phyloP scores from a whole-genome alignment of 2,329 filamentous ascomycete genomes.

The Thelonectria olida region DNA sequence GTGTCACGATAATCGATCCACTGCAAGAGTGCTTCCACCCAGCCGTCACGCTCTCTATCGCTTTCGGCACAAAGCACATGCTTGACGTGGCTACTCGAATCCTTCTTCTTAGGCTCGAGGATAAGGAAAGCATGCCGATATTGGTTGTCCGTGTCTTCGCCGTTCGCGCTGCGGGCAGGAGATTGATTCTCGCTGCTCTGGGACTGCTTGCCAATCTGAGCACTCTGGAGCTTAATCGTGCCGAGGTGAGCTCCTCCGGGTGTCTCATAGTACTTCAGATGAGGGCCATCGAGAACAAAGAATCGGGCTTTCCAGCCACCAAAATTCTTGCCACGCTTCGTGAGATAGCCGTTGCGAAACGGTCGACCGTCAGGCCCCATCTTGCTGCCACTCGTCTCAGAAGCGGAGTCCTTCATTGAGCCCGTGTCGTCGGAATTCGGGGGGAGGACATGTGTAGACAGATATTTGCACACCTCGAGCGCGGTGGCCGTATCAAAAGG shows the following conservation, averaged over 20 bases:
- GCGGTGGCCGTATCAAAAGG: conserved; percentile 81
- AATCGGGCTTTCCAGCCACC: conserved; percentile 94
- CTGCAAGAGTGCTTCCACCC: conserved; percentile 89
- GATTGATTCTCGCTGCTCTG: conserved; percentile 60
- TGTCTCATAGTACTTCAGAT: conserved; percentile 88
- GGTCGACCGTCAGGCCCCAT: conserved; percentile 72
- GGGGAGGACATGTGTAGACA: conserved; percentile 74
- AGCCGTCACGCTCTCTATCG: conserved; percentile 89
- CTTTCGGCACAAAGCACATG: conserved; percentile 97
- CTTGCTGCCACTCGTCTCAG: conserved; percentile 45
- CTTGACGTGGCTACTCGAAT: conserved; percentile 85
- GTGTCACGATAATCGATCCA: conserved; percentile 83
- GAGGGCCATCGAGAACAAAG: conserved; percentile 68
- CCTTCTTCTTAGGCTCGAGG: conserved; percentile 95
- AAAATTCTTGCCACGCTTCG: conserved; percentile 98
- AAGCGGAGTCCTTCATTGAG: conserved; percentile 33
- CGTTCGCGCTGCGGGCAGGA: conserved; percentile 60
- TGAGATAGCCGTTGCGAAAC: conserved; percentile 88
- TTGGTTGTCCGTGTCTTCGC: conserved; percentile 88
- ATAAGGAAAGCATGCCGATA: conserved; percentile 97
- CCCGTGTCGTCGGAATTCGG: conserved; percentile 67
- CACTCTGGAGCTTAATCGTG: conserved; percentile 89
- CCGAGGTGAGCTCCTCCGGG: conserved; percentile 91
- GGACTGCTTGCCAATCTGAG: conserved; percentile 94
- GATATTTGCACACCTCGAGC: conserved; percentile 84